Conservation (phyloP, 306 rosid species). For the Castanea mollissima region DNA sequence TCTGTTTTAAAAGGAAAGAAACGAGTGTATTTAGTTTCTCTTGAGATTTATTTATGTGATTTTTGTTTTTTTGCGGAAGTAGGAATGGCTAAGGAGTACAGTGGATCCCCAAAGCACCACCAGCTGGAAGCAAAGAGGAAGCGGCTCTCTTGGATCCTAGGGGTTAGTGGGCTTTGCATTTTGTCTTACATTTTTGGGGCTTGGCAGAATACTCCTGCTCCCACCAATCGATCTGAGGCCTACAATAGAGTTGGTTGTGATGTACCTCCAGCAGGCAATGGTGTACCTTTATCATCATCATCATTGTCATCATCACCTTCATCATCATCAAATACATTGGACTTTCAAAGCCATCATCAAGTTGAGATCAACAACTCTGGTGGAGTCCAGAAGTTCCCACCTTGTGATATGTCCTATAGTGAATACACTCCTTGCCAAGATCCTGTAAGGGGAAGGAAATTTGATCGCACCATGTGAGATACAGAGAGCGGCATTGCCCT, state of each 20-base stretch:
- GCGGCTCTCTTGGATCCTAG: constrained; percentile 71
- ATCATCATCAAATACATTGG: constrained; percentile 31
- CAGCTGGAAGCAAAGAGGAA: constrained; percentile 68
- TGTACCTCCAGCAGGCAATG: neutral
- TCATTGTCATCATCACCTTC: constrained; percentile 17
- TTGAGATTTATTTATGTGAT: neutral
- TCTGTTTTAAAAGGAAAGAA: neutral
- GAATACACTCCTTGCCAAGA: constrained; percentile 97
- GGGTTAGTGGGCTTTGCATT: constrained; percentile 72
- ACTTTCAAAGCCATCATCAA: constrained; percentile 74
- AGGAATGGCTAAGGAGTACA: constrained; percentile 75
- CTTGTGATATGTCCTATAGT: constrained; percentile 58
- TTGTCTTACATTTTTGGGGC: constrained; percentile 75
- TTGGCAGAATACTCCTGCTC: constrained; percentile 49
- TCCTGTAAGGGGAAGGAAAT: constrained; percentile 58
- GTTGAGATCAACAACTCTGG: constrained; percentile 43
- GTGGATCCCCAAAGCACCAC: constrained; percentile 86
- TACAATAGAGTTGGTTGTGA: constrained; percentile 51
- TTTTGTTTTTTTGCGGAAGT: neutral
- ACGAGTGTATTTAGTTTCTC: neutral
- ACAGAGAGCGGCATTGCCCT: constrained; percentile 95
- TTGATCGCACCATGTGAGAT: constrained; percentile 77
- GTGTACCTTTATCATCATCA: constrained; percentile 3
- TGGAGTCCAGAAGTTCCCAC: constrained; percentile 44
- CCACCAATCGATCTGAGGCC: constrained; percentile 48